Base-by-base conservation (phyloP, 805 yeast genomes). In the Yamadazyma phyllophila region DNA sequence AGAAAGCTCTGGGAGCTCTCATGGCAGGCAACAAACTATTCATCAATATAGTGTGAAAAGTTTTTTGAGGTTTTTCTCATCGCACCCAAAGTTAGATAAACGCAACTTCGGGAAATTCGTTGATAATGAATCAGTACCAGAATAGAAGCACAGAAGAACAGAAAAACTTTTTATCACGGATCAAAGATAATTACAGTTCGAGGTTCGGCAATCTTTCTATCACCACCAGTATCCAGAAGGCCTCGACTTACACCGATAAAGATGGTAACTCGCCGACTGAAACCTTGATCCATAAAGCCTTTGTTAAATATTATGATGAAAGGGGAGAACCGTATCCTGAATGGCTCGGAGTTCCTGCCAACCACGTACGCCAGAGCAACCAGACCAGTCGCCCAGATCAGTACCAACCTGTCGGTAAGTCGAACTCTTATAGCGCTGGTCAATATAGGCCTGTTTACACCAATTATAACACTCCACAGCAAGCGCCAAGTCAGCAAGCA, bases 251-350 rank as follows among this genome's bases (percentile, higher is more conserved):
- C 36, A 45, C 58, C 9, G 77, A 71, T 32, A 66, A 63, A 36
- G 77, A 71, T 55, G 77, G 77, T 4, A 43, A 46, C 41, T 46
- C 61, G 2, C 71, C 63, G 32, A 65, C 65, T 39, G 73, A 66
- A 27, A 71, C 77, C 1, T 59, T 71, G 44, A 64, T 71, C 50
- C 76, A 71, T 58, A 63, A 67, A 48, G 75, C 77, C 2, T 71
- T 71, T 48, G 70, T 69, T 33, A 63, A 62, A 42, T 67, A 65
- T 52, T 71, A 58, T 44, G 73, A 70, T 43, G 24, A 53, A 6
- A 56, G 55, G 14, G 51, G 56, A 30, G 57, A 60, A 40, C 62
- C 66, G n/a, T 71, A 65, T 44, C 77, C 77, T 17, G 75, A 69
- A 26, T 71, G 77, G 77, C 59, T 71, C 29, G 77, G 75, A 4